Base-by-base conservation (phyloP, 2,329 filamentous ascomycete genomes). In the Diplocarpon rosae region DNA sequence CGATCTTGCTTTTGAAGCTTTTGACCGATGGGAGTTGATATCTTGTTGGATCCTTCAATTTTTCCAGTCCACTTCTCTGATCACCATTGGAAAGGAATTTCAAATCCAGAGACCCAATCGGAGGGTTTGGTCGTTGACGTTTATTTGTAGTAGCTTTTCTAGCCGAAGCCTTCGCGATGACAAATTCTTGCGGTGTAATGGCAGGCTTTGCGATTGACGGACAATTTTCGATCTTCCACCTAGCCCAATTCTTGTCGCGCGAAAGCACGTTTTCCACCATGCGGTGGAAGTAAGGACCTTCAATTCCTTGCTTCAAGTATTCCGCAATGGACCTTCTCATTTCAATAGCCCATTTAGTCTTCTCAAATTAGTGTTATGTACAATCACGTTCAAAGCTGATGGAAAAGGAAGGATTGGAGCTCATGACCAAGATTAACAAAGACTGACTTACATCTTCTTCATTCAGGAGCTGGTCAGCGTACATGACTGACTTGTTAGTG, bases 181-280 rank as follows among this genome's bases (percentile, higher is more conserved):
- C 64, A 61, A 88, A 90, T 37, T 82, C 75, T 24, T 76, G 66
- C 1, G 81, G 72, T 2, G 80, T 73, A 27, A 96, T 73, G 10
- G 85, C 69, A 16, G 83, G 76, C 48, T 78, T 76, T 59, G 89
- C 80, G 58, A 99, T 96, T 5, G 83, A 76, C 17, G 87, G 86
- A 62, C 92, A 98, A 54, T 82, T 86, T 62, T 95, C 88, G 48
- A 90, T 82, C 67, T 99, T 99, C 92, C 92, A 99, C 51, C 88
- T 83, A 36, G 93, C 88, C 93, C 93, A 98, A 61, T 96, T 95
- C 69, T 95, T 96, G 64, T 99, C 92, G 51, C 92, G 76, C 17
- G 87, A 86, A 27, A 98, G 76, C 28, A 98, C 90, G 11, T 89
- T 96, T 62, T 96, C 90, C 28, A 98, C 88, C 78, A 96, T 94